Evolutionary conservation across 2,329 filamentous ascomycete genomes (phyloP).

Genomic region (Venturia asperata): DNA sequence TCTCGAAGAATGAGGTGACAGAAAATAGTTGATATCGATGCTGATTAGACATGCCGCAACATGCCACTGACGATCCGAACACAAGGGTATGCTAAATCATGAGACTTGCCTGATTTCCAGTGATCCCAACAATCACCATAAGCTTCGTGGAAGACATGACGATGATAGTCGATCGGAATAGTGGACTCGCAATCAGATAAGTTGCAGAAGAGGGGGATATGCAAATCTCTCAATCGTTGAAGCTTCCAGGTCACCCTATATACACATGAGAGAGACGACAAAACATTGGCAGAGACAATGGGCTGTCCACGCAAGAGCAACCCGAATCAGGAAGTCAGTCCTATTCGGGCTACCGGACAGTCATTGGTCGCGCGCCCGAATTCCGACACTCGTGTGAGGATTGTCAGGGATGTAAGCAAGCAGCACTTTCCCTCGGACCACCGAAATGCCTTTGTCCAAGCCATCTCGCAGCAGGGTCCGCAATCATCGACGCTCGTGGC

Average conservation of each 20-base stretch:
- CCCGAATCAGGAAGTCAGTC: not conserved
- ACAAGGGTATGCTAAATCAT: not conserved
- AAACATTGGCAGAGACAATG: not conserved
- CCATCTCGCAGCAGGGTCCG: not conserved
- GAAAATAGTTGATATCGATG: no score
- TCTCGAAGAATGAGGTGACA: no score
- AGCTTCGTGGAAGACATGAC: not conserved
- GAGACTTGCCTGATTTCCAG: constrained; percentile 14
- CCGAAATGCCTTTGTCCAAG: no score
- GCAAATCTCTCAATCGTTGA: no score
- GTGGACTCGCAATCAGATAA: no score
- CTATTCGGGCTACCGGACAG: not conserved
- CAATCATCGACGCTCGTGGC: not conserved
- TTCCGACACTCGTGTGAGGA: not conserved
- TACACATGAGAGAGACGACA: not conserved
- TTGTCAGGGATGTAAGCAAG: not conserved
- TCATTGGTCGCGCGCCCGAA: not conserved
- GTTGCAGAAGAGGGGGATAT: no score
- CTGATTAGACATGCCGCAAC: no score
- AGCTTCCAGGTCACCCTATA: no score
- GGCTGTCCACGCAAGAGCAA: no score
- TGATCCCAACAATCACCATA: constrained; percentile 16
- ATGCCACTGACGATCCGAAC: no score
- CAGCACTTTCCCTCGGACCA: not conserved
- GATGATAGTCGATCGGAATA: not conserved